phyloP scores from a whole-genome alignment of 1,284 basidiomycete species.

The Chalciporus sp. region DNA sequence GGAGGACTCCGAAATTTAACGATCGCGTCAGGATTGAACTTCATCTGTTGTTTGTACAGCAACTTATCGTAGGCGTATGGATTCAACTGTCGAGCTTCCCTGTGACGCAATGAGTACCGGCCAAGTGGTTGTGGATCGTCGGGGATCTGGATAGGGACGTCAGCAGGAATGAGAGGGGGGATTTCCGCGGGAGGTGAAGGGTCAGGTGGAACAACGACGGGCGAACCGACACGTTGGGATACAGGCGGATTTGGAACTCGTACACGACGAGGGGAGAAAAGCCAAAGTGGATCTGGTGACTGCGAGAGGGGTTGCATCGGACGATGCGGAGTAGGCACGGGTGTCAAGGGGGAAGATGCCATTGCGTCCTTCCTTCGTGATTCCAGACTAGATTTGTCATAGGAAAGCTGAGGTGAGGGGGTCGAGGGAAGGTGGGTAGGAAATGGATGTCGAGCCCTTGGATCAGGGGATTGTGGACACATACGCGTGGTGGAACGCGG shows the following conservation, averaged over 20 bases:
- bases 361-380: neutral
- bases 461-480: constrained; percentile 10
- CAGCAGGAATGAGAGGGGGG: neutral
- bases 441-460: constrained; percentile 7
- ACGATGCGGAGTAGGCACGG: constrained; percentile 19
- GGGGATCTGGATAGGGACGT: neutral
- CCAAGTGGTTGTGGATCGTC: constrained; percentile 23
- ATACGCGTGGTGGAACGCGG: constrained; percentile 6
- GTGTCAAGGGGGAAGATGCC: constrained; percentile 29
- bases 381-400: neutral
- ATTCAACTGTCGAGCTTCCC: constrained; percentile 51
- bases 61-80: constrained; percentile 56
- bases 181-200: constrained; percentile 5
- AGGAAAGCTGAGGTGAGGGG: constrained; percentile 17
- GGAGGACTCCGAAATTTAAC: constrained; percentile 44
- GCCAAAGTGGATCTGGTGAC: constrained; percentile 30
- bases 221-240: neutral
- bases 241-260: neutral
- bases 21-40: constrained; percentile 58
- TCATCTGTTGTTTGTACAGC: constrained; percentile 49
- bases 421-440: constrained; percentile 13
- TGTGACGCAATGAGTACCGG: constrained; percentile 53
- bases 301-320: constrained; percentile 9
- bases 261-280: constrained; percentile 11
- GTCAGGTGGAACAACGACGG: neutral